phyloP scores from a whole-genome alignment of 495 filamentous ascomycete species.

The Penicillium maclennaniae region DNA sequence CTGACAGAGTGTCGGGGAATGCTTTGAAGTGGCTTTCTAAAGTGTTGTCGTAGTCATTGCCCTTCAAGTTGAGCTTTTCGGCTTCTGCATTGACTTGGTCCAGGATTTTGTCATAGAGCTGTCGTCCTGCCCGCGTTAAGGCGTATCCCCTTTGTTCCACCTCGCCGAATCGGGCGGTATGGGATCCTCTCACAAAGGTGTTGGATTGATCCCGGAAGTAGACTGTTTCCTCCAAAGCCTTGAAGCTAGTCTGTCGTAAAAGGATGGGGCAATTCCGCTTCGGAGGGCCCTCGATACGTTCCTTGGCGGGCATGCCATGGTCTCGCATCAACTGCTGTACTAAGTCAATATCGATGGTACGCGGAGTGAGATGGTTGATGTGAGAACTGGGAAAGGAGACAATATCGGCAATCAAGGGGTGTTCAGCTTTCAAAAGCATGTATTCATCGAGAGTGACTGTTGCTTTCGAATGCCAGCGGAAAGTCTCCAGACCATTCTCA shows the following conservation, averaged over 20 bases:
- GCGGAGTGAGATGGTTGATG: constrained; percentile 46
- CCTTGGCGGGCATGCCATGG: constrained; percentile 34
- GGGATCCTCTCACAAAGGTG: constrained; percentile 26
- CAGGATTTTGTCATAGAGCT: constrained; percentile 38
- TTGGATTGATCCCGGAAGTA: constrained; percentile 21
- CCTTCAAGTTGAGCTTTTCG: neutral
- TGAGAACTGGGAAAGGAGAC: constrained; percentile 39
- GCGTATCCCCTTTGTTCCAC: constrained; percentile 43
- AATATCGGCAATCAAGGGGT: constrained; percentile 41
- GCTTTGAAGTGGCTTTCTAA: constrained; percentile 21
- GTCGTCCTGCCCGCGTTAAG: constrained; percentile 34
- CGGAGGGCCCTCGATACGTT: constrained; percentile 41
- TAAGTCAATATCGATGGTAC: constrained; percentile 41
- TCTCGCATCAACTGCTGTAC: constrained; percentile 33
- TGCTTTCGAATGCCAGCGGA: constrained; percentile 38
- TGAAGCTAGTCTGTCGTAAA: constrained; percentile 43
- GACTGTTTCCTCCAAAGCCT: constrained; percentile 37
- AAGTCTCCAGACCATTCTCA: constrained; percentile 31
- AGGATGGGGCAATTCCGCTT: constrained; percentile 32
- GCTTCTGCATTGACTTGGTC: constrained; percentile 21
- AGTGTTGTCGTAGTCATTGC: constrained; percentile 17
- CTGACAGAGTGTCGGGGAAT: constrained; percentile 30
- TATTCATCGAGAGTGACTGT: constrained; percentile 38
- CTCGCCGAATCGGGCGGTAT: constrained; percentile 44
- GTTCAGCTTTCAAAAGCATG: constrained; percentile 30